phyloP scores from a whole-genome alignment of 306 rosid genomes.

The Lathyrus tuberosus region DNA sequence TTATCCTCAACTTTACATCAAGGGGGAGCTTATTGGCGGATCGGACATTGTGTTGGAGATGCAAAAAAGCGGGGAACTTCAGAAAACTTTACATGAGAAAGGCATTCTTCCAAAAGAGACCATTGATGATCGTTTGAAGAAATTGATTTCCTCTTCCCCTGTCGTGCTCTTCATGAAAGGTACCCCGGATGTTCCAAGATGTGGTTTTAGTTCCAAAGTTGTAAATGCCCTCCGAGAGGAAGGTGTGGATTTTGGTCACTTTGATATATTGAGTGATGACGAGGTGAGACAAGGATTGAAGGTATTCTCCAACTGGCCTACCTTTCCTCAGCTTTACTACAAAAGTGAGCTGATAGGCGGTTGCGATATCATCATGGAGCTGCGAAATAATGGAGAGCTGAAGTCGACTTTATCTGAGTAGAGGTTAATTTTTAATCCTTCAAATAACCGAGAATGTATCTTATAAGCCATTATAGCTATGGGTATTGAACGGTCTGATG shows the following conservation, averaged over 20 bases:
- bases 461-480: slow-evolving; percentile 29
- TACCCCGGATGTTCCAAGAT: slow-evolving; percentile 79
- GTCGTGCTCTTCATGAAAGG: slow-evolving; percentile 98
- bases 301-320: slow-evolving; percentile 90
- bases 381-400: slow-evolving; percentile 70
- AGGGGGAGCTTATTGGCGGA: slow-evolving; percentile 85
- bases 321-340: slow-evolving; percentile 91
- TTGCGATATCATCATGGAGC: slow-evolving; percentile 82
- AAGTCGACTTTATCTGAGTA: slow-evolving; percentile 75
- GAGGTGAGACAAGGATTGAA: slow-evolving; percentile 92
- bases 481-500: slow-evolving; percentile 37
- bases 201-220: slow-evolving; percentile 94
- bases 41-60: slow-evolving; percentile 92
- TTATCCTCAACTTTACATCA: slow-evolving; percentile 84
- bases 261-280: slow-evolving; percentile 76
- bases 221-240: slow-evolving; percentile 69
- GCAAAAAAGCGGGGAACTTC: slow-evolving; percentile 92
- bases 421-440: slow-evolving; percentile 21
- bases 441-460: slow-evolving; percentile 41
- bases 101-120: slow-evolving; percentile 57
- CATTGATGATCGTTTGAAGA: slow-evolving; percentile 72
- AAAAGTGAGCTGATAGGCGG: slow-evolving; percentile 91
- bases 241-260: slow-evolving; percentile 72
- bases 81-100: slow-evolving; percentile 64
- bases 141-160: slow-evolving; percentile 63